Evolutionary conservation across 2,329 filamentous ascomycete genomes (phyloP).

Genomic region (Lachnellula arida): DNA sequence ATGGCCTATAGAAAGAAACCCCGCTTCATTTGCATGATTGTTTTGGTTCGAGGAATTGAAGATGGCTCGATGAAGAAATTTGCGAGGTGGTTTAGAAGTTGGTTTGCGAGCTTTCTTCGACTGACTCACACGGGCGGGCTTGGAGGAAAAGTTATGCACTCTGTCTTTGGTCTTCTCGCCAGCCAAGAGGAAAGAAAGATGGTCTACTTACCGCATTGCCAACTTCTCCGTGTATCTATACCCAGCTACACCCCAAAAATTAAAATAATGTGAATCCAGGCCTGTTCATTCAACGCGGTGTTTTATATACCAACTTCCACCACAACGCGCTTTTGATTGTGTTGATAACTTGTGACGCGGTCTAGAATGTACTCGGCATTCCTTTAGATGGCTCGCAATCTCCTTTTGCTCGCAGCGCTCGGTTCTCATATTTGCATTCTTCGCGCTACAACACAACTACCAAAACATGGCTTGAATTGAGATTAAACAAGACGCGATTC

Average conservation of each 20-base stretch:
- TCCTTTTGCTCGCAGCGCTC: neutral
- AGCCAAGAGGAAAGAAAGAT: neutral
- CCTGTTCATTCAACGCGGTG: neutral
- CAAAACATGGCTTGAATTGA: neutral
- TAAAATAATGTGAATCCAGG: neutral
- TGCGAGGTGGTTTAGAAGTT: neutral
- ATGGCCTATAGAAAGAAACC: slow-evolving; percentile 7
- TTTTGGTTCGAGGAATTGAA: neutral
- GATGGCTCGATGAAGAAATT: neutral
- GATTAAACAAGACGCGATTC: neutral
- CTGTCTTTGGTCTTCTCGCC: neutral
- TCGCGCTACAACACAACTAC: neutral
- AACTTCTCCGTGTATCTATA: neutral
- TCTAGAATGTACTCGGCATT: neutral
- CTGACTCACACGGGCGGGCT: neutral
- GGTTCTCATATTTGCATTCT: neutral
- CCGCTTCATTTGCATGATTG: slow-evolving; percentile 8
- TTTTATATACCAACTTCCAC: neutral
- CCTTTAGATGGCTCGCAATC: neutral
- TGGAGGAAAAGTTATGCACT: no score
- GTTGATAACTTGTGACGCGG: no score
- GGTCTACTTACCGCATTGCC: neutral
- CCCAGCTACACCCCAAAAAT: neutral
- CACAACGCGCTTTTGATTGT: no score
- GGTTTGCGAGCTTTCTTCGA: neutral